These are phyloP conservation scores for Aurantiochytrium sp. DNA, from an alignment of 108 stramenopile genomes.

Conservation along the genomic window DNA sequence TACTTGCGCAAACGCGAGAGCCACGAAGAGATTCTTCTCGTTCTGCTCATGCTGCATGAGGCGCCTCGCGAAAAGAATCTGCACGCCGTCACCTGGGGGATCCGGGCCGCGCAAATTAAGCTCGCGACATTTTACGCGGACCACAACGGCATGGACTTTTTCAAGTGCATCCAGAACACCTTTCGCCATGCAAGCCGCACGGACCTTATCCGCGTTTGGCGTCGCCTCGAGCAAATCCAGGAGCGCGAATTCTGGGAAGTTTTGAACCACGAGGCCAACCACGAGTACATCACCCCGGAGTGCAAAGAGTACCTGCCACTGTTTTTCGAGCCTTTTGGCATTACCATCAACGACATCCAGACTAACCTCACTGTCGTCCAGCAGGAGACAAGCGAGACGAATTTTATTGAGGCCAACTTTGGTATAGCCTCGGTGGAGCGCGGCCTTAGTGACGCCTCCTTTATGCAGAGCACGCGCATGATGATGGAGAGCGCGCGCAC, in stretches of 20 bases:
- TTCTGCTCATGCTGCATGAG: not conserved
- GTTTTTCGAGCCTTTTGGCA: not conserved
- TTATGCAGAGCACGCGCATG: not conserved
- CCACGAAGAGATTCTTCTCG: not conserved
- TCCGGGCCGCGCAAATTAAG: constrained; percentile 8
- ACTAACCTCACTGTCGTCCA: not conserved
- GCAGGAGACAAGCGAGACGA: not conserved
- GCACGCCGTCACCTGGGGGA: constrained; percentile 7
- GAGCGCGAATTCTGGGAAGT: constrained; percentile 26
- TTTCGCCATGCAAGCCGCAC: not conserved
- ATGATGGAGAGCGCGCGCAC: not conserved
- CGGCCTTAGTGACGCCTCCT: not conserved
- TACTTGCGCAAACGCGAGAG: not conserved
- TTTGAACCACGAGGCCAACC: not conserved
- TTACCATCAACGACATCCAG: not conserved
- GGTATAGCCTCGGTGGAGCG: not conserved
- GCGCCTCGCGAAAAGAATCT: not conserved
- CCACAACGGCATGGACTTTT: not conserved
- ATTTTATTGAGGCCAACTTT: not conserved
- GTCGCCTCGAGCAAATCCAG: not conserved
- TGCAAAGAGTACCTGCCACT: not conserved
- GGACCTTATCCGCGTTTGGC: not conserved
- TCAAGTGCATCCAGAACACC: not conserved
- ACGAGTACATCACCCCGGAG: not conserved
- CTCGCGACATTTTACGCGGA: constrained; percentile 8